phyloP scores from a whole-genome alignment of 1,284 basidiomycete species.

The Ceratobasidium sp. region DNA sequence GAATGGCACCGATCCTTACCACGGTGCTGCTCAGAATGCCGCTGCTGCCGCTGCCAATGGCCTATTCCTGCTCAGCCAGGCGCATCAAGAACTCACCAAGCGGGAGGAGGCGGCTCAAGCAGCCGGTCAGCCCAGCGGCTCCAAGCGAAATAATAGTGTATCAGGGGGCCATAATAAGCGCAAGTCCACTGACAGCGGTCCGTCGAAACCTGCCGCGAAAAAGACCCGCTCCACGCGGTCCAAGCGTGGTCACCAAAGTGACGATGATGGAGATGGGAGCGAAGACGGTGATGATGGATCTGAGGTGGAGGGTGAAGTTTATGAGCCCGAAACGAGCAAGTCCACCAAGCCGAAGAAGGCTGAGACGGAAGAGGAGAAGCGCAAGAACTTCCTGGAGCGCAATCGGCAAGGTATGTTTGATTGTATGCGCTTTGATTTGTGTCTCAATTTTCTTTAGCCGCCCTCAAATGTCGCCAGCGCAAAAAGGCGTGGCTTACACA shows the following conservation, averaged over 20 bases:
- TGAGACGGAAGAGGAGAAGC: constrained; percentile 95
- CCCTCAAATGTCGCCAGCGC: constrained; percentile 96
- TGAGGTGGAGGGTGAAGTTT: constrained; percentile 47
- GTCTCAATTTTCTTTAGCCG: constrained; percentile 62
- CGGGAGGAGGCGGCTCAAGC: constrained; percentile 66
- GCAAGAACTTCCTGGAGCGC: constrained; percentile 90
- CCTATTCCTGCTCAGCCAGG: constrained; percentile 89
- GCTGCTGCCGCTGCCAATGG: constrained; percentile 77
- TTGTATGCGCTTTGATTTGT: background rate
- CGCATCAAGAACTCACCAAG: constrained; percentile 95
- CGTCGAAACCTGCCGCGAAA: constrained; percentile 21
- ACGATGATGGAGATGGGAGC: constrained; percentile 43
- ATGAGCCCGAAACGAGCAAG: constrained; percentile 46
- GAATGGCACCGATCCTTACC: constrained; percentile 34
- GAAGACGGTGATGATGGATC: constrained; percentile 46
- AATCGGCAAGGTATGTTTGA: constrained; percentile 81
- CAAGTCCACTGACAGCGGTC: constrained; percentile 39
- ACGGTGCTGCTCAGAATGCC: constrained; percentile 43
- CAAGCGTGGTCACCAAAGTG: constrained; percentile 34
- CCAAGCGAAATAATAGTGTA: constrained; percentile 49
- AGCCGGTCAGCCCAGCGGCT: constrained; percentile 54
- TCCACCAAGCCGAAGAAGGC: constrained; percentile 63
- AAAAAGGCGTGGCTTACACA: constrained; percentile 97
- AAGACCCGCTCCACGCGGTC: constrained; percentile 37
- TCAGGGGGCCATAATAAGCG: constrained; percentile 48